These are phyloP conservation scores for Rosa hybrid DNA, from an alignment of 331 rosid genomes.

Conservation along the genomic window DNA sequence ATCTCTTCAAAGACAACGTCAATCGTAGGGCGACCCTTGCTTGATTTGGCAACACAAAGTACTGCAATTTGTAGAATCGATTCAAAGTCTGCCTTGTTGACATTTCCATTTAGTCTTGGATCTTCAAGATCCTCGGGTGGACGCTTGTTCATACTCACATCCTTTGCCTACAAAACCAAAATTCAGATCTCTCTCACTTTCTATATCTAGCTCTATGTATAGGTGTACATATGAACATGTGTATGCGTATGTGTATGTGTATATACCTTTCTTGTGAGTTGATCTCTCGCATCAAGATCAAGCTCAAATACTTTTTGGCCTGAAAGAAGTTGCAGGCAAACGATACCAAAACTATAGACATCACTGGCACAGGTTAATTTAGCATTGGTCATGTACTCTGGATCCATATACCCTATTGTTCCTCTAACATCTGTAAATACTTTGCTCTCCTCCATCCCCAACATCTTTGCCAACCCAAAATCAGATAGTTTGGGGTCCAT, in stretches of 20 bases:
- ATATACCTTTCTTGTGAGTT: constrained; percentile 75
- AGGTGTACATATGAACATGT: not conserved
- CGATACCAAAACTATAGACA: constrained; percentile 82
- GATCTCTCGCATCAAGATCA: constrained; percentile 84
- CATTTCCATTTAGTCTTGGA: constrained; percentile 55
- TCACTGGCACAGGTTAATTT: constrained; percentile 84
- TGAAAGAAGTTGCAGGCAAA: constrained; percentile 68
- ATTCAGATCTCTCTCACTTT: not conserved
- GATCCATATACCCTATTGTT: constrained; percentile 95
- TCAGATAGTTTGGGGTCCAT: constrained; percentile 79
- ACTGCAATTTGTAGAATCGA: constrained; percentile 70
- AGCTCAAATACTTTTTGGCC: constrained; percentile 82
- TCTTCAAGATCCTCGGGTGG: constrained; percentile 70
- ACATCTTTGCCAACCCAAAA: constrained; percentile 78
- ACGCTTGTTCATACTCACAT: constrained; percentile 64
- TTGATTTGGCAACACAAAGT: constrained; percentile 77
- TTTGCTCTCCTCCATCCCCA: constrained; percentile 75
- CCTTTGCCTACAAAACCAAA: constrained; percentile 61
- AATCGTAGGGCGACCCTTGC: constrained; percentile 72
- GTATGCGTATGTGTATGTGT: not conserved
- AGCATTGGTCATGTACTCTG: constrained; percentile 92
- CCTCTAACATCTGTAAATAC: constrained; percentile 91
- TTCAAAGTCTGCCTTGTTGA: constrained; percentile 55
- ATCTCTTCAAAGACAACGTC: constrained; percentile 61
- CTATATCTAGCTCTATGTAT: not conserved